A percentile compares a stretch with the other conserved stretches of the same genome.
Conservation (phyloP, 2,329 filamentous ascomycete genomes). For the Colletotrichum lentis region DNA sequence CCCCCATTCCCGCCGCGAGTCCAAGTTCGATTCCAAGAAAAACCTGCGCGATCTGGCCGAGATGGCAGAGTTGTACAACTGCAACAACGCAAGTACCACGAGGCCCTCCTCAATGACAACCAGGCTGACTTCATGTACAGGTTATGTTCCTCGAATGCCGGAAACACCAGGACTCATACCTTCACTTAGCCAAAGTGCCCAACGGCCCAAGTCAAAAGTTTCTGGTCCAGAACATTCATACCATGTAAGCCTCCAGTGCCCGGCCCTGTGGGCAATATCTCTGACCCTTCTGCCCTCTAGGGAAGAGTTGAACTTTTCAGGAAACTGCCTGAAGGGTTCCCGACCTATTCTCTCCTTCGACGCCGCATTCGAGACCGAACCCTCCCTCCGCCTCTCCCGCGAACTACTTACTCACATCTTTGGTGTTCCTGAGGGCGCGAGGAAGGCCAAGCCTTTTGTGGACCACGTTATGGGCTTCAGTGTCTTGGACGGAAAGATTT, state of each 20-base stretch:
- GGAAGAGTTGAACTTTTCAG: constrained; percentile 95
- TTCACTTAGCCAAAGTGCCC: constrained; percentile 41
- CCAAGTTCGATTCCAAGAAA: constrained; percentile 85
- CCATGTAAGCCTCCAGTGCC: constrained; percentile 38
- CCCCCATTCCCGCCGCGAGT: constrained; percentile 70
- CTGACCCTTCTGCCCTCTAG: constrained; percentile 47
- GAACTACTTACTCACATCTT: constrained; percentile 48
- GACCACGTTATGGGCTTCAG: constrained; percentile 96
- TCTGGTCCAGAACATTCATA: constrained; percentile 76
- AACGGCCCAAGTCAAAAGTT: constrained; percentile 66
- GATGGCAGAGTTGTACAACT: constrained; percentile 76
- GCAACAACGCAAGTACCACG: constrained; percentile 79
- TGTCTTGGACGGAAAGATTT: constrained; percentile 81
- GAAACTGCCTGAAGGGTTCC: constrained; percentile 95
- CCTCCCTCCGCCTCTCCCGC: no score
- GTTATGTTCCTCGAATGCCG: constrained; percentile 74
- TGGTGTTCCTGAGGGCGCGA: constrained; percentile 85
- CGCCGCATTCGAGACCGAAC: constrained; percentile 75
- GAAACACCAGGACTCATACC: constrained; percentile 21
- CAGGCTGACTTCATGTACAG: constrained; percentile 82
- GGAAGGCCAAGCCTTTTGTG: constrained; percentile 93
- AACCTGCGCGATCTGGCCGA: constrained; percentile 86
- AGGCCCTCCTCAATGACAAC: constrained; percentile 78
- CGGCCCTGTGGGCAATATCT: no score
- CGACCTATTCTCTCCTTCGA: constrained; percentile 95